Evolutionary conservation across 352 stramenopile species (phyloP), one percentile per base, ranked within the genome.

Genomic region (Phytophthora lateralis): DNA sequence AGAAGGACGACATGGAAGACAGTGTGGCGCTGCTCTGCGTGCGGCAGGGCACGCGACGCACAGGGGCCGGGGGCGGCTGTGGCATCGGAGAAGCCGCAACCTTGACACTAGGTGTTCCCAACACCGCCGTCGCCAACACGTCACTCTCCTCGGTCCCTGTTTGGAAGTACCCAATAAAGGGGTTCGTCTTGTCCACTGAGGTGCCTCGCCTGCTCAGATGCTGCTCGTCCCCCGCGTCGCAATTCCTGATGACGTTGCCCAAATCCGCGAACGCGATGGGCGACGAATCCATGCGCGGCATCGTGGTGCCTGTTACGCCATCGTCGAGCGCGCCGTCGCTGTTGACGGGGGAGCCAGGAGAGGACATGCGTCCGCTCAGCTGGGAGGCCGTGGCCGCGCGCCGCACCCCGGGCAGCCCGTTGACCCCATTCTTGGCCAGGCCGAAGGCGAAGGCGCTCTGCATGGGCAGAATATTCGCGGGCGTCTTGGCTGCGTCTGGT

Each of bases 141-240:
- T 73, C 52, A 26, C 27, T 49, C 47, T 70, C 60, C 35, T 80
- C 65, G 6, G 56, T 71, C 9, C 69, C 75, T 37, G 69, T 88
- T 55, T 94, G 80, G 59, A 95, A 95, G 53, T 93, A 95, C 30
- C 85, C 85, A 55, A 95, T 91, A 60, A 95, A 95, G 18, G 85
- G 85, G 51, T 95, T 95, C 34, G 74, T 91, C 75, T 95, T 95
- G 75, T 94, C 81, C 14, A 94, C 83, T 14, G 74, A 75, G 15
- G 65, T 80, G 9, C 73, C 74, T 37, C 80, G 68, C 46, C 78
- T 85, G 39, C 59, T 65, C 9, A 71, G 34, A 14, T 87, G 65
- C 37, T 61, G 41, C 10, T 83, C 60, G 5, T 76, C 57, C 35
- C 66, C 58, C 18, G 17, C 39, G 47, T 41, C 34, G 14, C 30